These are phyloP conservation scores for Spergularia marina DNA, from an alignment of 148 eudicot species.

Conservation along the genomic window DNA sequence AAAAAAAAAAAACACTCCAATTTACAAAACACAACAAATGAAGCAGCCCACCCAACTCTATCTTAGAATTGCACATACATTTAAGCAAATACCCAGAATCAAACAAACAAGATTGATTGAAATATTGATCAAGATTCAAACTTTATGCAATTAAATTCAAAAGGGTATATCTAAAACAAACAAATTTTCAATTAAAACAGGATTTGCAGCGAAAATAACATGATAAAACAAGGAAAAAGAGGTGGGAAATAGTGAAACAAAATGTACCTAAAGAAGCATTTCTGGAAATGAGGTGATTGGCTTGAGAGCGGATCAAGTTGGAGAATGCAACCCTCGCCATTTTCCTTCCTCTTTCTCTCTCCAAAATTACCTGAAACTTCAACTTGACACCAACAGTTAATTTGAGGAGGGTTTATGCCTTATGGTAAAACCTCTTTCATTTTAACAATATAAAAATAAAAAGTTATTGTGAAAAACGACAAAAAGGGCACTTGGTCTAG, in stretches of 20 bases:
- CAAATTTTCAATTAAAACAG: not conserved
- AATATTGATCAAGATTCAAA: not conserved
- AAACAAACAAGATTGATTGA: not conserved
- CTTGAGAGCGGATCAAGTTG: slow-evolving; percentile 41
- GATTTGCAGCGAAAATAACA: not conserved
- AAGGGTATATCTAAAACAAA: not conserved
- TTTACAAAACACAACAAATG: not conserved
- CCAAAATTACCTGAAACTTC: not conserved
- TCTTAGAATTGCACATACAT: not conserved
- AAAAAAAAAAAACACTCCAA: not conserved
- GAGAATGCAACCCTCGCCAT: slow-evolving; percentile 49
- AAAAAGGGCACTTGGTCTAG: not conserved
- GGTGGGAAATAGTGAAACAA: not conserved
- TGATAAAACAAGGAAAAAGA: not conserved
- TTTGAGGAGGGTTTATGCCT: slow-evolving; percentile 5
- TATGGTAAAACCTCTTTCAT: no score
- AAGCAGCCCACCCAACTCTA: not conserved
- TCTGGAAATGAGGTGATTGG: slow-evolving; percentile 34
- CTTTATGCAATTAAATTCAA: slow-evolving; percentile 1
- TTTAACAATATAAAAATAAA: no score
- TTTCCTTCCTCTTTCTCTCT: slow-evolving; percentile 7
- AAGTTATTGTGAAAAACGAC: no score
- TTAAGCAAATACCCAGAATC: not conserved
- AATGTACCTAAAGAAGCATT: slow-evolving; percentile 30
- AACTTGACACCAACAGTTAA: not conserved